phyloP scores from a whole-genome alignment of 2,329 filamentous ascomycete genomes.

The Colletotrichum brevisporum region DNA sequence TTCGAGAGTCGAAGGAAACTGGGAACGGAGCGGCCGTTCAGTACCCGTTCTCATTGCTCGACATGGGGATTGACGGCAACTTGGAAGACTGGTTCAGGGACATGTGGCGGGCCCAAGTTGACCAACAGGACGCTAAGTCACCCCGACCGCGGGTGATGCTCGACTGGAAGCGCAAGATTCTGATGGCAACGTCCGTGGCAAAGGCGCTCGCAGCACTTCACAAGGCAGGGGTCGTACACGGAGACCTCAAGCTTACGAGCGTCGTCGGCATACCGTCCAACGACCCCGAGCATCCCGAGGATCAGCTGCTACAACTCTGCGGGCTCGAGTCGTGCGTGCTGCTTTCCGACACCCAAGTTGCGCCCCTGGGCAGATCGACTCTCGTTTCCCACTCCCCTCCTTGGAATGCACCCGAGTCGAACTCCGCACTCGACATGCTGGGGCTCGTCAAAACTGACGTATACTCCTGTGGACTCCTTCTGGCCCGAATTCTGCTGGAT shows the following conservation, averaged over 20 bases:
- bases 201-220: not conserved
- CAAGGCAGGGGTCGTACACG: not conserved
- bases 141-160: not conserved
- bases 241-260: not conserved
- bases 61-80: not conserved
- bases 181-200: not conserved
- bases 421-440: not conserved
- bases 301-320: not conserved
- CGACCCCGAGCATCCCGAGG: not conserved
- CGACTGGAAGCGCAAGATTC: not conserved
- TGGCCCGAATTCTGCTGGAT: not conserved
- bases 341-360: not conserved
- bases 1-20: not conserved
- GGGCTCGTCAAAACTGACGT: constrained; percentile 1
- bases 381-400: not conserved
- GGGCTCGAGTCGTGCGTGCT: not conserved
- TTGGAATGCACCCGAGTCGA: constrained; percentile 1
- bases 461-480: not conserved
- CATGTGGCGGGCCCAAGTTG: constrained; percentile 2
- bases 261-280: not conserved
- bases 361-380: not conserved
- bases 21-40: not conserved
- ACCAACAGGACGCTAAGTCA: too few relatives aligned
- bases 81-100: constrained; percentile 1
- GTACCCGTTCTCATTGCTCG: not conserved